Evolutionary conservation across 1,284 basidiomycete genomes (phyloP), one percentile per base, ranked within the genome.

Genomic region (Rhizoctonia solani): DNA sequence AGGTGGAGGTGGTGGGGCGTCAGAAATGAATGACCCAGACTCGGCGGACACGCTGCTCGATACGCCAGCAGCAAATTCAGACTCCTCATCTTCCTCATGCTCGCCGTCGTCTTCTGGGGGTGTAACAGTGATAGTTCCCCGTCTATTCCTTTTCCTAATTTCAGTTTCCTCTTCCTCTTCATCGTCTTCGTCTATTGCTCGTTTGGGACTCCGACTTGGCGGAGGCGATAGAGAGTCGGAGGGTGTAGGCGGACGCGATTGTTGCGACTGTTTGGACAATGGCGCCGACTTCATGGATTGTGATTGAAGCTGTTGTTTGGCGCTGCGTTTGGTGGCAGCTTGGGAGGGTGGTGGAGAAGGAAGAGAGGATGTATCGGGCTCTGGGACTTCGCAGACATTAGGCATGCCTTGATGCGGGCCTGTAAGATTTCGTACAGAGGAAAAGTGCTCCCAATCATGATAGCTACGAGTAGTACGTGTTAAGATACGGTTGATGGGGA

Each of bases 391-490:
- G 14, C 67, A 76, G 11, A 94, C 85, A 65, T 81, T 79, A 2
- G 93, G 93, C 3, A 88, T 78, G 4, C 92, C 93, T 0, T 83
- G 79, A 73, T 95, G 92, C 0, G 93, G 93, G 1, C 93, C 93
- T n/a, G 82, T 82, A 34, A 93, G 78, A 75, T 91, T 94, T 42
- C 93, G 88, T 59, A 95, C 89, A 21, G 90, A 92, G n/a, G 91
- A 93, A 75, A 95, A 95, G 76, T 95, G 93, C 74, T 95, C 92
- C 92, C 91, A 95, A 73, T 93, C 91, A 74, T 95, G 90, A 74
- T 94, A 94, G 34, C 90, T 92, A 73, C 16, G 54, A 41, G 47
- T 47, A 21, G n/a, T n/a, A n/a, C n/a, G 25, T 30, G 66, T 71
- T 54, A 69, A 42, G 56, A 61, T 67, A 9, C 42, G 47, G 58